phyloP scores from a whole-genome alignment of 78 protist species.

The Protostelium mycophagum region DNA sequence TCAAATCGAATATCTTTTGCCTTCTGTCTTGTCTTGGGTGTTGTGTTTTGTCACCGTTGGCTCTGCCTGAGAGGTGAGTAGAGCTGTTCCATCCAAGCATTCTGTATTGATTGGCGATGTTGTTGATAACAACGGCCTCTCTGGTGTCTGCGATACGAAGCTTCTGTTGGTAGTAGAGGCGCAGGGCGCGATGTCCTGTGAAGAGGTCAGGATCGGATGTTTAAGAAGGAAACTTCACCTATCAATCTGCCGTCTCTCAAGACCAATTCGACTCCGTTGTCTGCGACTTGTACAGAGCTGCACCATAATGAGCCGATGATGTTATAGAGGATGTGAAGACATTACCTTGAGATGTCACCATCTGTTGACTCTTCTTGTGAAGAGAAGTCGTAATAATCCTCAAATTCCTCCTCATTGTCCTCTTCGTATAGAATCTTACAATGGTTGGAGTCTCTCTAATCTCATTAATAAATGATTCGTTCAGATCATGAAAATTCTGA shows the following conservation, averaged over 20 bases:
- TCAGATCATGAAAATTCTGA: background rate
- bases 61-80: background rate
- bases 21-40: background rate
- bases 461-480: background rate
- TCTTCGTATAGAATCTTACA: conserved; percentile 37
- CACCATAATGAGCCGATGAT: conserved; percentile 16
- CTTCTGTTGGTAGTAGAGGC: conserved; percentile 48
- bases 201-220: no score
- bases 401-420: conserved; percentile 38
- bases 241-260: conserved; percentile 44
- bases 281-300: conserved; percentile 2
- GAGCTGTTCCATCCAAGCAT: conserved; percentile 39
- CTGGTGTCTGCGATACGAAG: conserved; percentile 1
- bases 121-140: conserved; percentile 21
- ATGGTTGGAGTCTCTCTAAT: conserved; percentile 34
- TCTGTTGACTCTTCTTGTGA: conserved; percentile 16
- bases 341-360: background rate
- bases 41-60: background rate
- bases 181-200: conserved; percentile 59
- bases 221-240: no score
- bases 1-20: conserved; percentile 18
- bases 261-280: conserved; percentile 27
- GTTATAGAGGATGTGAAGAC: background rate
- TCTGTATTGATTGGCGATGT: conserved; percentile 14
- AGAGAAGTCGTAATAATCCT: conserved; percentile 74